Base-by-base conservation (phyloP, 768 basidiomycete genomes). In the Russula ochroleuca region DNA sequence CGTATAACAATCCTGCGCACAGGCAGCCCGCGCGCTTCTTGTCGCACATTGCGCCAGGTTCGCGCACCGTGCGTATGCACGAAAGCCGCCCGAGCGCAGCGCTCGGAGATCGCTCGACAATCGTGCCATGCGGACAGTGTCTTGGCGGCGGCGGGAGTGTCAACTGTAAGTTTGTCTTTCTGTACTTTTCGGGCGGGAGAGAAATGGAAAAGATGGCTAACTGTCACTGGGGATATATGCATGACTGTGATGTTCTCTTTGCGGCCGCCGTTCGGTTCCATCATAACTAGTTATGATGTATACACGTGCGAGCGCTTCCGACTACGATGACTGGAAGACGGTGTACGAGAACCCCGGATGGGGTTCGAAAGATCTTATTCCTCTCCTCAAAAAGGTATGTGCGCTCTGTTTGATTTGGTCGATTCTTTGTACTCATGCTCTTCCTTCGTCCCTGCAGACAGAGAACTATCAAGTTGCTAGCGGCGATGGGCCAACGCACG, bases 91-190 rank as follows among this genome's bases (percentile, higher is more conserved):
- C 78, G 5, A 80, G 79, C 66, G 73, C 75, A 0, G 80, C 77
- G 59, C 72, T 79, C 40, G 76, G 70, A 17, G 81, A 79, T 5
- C 83, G 86, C 4, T 68, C 74, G 5, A 68, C 74, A 6, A 52
- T 81, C 41, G 76, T 84, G 5, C 76, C 78, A 0, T 69, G 74
- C 31, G 85, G 81, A 0, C 76, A 80, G 57, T 80, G 78, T 47
- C 68, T 89, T 6, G 86, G 87, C 4, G 87, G 86, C 6, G 86
- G 85, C 0, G 85, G 85, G 0, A 74, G 76, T 57, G 79, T 87
- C 19, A 88, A 87, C 66, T 78, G 74, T 68, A 77, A 78, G 67
- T 62, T 21, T 23, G 17, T 57, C 11, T n/a, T 28, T 43, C 38
- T 17, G 4, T 14, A 10, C 40, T 43, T n/a, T 43, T 57, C 55